Percentiles rank a stretch among this genome's conserved stretches.
These are phyloP conservation scores for Medicago lupulina DNA, from an alignment of 306 rosid species.

Conservation along the genomic window DNA sequence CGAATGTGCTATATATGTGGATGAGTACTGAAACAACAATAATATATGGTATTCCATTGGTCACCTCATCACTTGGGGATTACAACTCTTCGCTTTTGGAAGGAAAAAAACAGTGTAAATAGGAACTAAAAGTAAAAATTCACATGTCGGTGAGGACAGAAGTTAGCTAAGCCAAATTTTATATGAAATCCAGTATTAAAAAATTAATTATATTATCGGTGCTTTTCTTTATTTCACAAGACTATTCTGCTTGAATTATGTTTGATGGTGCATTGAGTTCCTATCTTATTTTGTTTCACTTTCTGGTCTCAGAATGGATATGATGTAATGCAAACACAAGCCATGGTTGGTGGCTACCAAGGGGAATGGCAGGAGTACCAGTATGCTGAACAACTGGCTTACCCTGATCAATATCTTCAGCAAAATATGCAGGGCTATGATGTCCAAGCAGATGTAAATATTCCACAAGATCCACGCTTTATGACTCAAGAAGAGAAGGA, in stretches of 20 bases:
- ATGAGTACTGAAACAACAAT: background rate
- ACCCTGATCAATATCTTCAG: slow-evolving; percentile 90
- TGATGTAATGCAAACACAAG: slow-evolving; percentile 79
- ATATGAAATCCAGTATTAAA: background rate
- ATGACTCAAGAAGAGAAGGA: slow-evolving; percentile 99
- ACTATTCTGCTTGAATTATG: slow-evolving; percentile 15
- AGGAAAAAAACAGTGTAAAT: background rate
- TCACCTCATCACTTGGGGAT: no score
- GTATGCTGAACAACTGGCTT: slow-evolving; percentile 88
- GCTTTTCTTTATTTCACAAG: background rate
- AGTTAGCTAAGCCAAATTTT: slow-evolving; percentile 5
- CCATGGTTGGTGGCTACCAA: slow-evolving; percentile 80
- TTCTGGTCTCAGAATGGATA: slow-evolving; percentile 71
- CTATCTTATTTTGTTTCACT: slow-evolving; percentile 42
- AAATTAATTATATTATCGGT: slow-evolving; percentile 14
- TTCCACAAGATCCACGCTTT: slow-evolving; percentile 81
- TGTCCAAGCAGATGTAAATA: slow-evolving; percentile 60
- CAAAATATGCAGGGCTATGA: slow-evolving; percentile 80
- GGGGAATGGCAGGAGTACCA: slow-evolving; percentile 96
- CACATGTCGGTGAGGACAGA: background rate
- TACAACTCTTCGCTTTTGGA: background rate
- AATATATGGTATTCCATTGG: background rate
- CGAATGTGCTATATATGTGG: no score
- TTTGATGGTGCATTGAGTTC: slow-evolving; percentile 38
- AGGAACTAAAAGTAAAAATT: background rate